Percentiles rank a stretch among this genome's conserved stretches.
These are phyloP conservation scores for Tuber microsphaerosporum DNA, from an alignment of 495 filamentous ascomycete species.

Conservation along the genomic window DNA sequence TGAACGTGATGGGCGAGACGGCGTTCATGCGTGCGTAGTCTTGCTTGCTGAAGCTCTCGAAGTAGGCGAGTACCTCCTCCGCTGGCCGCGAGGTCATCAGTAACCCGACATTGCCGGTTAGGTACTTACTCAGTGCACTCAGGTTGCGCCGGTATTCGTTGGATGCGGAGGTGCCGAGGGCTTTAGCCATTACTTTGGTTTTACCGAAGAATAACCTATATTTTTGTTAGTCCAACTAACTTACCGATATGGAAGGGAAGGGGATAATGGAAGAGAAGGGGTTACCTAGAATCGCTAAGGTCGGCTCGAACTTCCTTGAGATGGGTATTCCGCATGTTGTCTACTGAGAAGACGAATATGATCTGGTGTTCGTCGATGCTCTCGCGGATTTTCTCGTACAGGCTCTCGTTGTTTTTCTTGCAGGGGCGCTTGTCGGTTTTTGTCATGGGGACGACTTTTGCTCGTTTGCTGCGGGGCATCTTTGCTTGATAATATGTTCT, in stretches of 20 bases:
- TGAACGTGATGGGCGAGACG: slow-evolving; percentile 62
- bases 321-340: slow-evolving; percentile 98
- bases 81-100: slow-evolving; percentile 76
- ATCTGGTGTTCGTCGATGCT: slow-evolving; percentile 76
- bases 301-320: slow-evolving; percentile 84
- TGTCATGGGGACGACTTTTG: slow-evolving; percentile 77
- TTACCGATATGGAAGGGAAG: background rate
- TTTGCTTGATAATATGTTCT: background rate
- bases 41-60: slow-evolving; percentile 57
- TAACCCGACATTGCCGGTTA: slow-evolving; percentile 77
- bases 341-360: slow-evolving; percentile 84
- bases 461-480: slow-evolving; percentile 96
- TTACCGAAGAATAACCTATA: slow-evolving; percentile 91
- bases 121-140: slow-evolving; percentile 59
- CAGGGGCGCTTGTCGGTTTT: slow-evolving; percentile 83
- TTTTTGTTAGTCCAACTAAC: slow-evolving; percentile 9
- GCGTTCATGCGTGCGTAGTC: slow-evolving; percentile 89
- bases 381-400: slow-evolving; percentile 82
- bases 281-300: slow-evolving; percentile 73
- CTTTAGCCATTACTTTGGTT: slow-evolving; percentile 94
- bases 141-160: slow-evolving; percentile 69
- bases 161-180: slow-evolving; percentile 67
- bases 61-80: slow-evolving; percentile 57
- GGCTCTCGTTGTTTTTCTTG: slow-evolving; percentile 78
- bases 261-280: background rate